These are phyloP conservation scores for Xerocomus minutiporus DNA, from an alignment of 1,284 basidiomycete genomes.

Conservation along the genomic window DNA sequence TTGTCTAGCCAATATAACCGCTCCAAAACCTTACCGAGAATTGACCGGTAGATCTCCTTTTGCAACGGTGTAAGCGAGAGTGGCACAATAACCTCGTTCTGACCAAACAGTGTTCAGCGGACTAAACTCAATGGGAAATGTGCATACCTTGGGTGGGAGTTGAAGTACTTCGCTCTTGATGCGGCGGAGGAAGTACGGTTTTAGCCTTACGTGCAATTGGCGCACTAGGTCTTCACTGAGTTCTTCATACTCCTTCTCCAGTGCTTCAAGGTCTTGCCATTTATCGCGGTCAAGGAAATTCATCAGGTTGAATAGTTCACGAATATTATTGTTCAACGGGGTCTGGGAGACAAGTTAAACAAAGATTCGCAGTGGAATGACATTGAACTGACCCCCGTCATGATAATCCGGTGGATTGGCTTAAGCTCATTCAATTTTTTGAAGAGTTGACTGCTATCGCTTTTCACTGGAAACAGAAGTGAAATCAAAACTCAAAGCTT, in stretches of 20 bases:
- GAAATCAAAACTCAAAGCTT: conserved; percentile 1
- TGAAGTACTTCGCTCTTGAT: conserved; percentile 91
- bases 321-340: conserved; percentile 94
- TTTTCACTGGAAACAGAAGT: conserved; percentile 60
- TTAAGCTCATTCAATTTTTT: conserved; percentile 78
- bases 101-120: conserved; percentile 12
- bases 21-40: conserved; percentile 51
- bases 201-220: conserved; percentile 71
- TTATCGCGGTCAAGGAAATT: conserved; percentile 81
- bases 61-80: conserved; percentile 87
- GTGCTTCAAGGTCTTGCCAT: conserved; percentile 69
- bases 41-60: conserved; percentile 83
- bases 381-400: conserved; percentile 69
- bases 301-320: conserved; percentile 93
- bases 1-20: not conserved
- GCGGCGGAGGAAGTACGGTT: conserved; percentile 90
- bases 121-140: not conserved
- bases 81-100: conserved; percentile 90
- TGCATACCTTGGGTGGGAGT: conserved; percentile 80
- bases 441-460: conserved; percentile 76
- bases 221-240: conserved; percentile 76
- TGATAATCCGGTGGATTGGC: conserved; percentile 78
- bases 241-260: conserved; percentile 70
- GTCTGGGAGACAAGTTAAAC: conserved; percentile 48
- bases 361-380: not conserved